Percentiles rank a stretch among this genome's conserved stretches.
Conservation (phyloP, 129 eudicot genomes). For the Tanacetum coccineum region DNA sequence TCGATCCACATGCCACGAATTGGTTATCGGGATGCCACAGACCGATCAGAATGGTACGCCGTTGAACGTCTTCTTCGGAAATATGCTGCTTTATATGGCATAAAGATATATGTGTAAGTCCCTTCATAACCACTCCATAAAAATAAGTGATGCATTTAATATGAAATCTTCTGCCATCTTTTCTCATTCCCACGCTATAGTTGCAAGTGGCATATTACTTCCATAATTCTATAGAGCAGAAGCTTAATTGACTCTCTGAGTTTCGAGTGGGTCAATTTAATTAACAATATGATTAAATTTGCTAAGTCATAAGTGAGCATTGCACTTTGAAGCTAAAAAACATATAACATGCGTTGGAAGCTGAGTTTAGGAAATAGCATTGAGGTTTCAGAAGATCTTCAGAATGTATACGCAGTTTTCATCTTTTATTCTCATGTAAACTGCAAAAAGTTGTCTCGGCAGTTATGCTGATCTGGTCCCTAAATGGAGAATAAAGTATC, state of each 20-base stretch:
- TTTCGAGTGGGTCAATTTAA: background rate
- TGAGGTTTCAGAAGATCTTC: background rate
- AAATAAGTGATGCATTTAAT: background rate
- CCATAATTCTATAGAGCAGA: background rate
- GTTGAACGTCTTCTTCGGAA: constrained; percentile 87
- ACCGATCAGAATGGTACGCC: constrained; percentile 87
- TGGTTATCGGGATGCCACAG: constrained; percentile 73
- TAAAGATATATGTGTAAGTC: constrained; percentile 84
- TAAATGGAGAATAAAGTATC: background rate
- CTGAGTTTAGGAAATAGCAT: background rate
- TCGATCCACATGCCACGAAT: constrained; percentile 96
- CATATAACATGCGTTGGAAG: background rate
- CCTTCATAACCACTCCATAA: constrained; percentile 21
- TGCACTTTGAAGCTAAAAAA: background rate
- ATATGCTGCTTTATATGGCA: constrained; percentile 69
- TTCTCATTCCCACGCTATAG: background rate
- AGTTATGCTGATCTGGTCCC: background rate
- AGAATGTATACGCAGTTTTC: background rate
- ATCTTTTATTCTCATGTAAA: background rate
- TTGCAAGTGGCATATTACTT: constrained; percentile 1
- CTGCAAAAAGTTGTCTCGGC: background rate
- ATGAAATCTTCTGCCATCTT: background rate
- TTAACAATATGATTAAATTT: background rate
- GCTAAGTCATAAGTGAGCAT: background rate
- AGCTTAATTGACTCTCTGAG: background rate